A percentile compares a stretch with the other conserved stretches of the same genome.
These are phyloP conservation scores for Penicillium riverlandense DNA, from an alignment of 495 filamentous ascomycete species.

Conservation along the genomic window DNA sequence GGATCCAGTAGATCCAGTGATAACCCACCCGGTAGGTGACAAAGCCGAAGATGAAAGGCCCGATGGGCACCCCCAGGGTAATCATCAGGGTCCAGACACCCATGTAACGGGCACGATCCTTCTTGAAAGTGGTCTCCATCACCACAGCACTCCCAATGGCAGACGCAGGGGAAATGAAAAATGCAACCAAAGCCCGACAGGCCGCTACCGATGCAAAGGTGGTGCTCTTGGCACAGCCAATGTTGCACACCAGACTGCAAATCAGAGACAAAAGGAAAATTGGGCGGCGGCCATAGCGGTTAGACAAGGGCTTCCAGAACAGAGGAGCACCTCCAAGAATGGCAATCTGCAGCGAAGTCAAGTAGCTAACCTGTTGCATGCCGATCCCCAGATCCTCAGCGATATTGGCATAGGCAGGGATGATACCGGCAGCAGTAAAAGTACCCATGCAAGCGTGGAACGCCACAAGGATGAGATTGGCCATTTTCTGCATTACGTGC, in stretches of 20 bases:
- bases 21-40: constrained; percentile 35
- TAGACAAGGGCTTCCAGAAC: constrained; percentile 51
- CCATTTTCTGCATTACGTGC: constrained; percentile 36
- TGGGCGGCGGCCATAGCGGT: constrained; percentile 48
- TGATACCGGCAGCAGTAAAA: constrained; percentile 46
- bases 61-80: constrained; percentile 41
- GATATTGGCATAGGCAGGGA: constrained; percentile 43
- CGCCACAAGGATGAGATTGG: constrained; percentile 45
- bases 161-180: constrained; percentile 47
- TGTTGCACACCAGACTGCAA: constrained; percentile 35
- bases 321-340: constrained; percentile 42
- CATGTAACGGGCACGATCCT: constrained; percentile 44
- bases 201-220: constrained; percentile 34
- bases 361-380: constrained; percentile 38
- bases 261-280: constrained; percentile 43
- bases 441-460: constrained; percentile 52
- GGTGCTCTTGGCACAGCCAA: constrained; percentile 36
- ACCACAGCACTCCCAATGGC: constrained; percentile 48
- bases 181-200: constrained; percentile 40
- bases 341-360: constrained; percentile 44
- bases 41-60: constrained; percentile 43
- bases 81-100: constrained; percentile 47
- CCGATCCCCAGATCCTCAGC: constrained; percentile 31
- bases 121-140: constrained; percentile 43
- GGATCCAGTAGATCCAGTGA: constrained; percentile 36